A percentile compares a stretch with the other conserved stretches of the same genome.
These are phyloP conservation scores for Pythium scleroteichum DNA, from an alignment of 352 stramenopile genomes.

Conservation along the genomic window DNA sequence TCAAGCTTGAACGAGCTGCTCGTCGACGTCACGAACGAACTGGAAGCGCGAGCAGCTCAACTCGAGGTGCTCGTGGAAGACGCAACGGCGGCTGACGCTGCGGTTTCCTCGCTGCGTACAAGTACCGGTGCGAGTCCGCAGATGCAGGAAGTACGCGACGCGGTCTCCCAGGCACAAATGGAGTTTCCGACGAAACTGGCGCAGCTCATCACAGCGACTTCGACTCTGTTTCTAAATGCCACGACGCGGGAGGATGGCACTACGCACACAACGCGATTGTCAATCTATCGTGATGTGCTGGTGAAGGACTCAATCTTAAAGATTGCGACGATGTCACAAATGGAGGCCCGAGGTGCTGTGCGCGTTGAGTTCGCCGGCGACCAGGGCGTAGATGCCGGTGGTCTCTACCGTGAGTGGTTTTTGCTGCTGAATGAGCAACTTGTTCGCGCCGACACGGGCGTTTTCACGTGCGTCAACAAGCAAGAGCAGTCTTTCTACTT, in stretches of 20 bases:
- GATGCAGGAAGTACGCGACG: too few species aligned
- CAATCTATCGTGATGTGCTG: conserved; percentile 31
- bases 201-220: conserved; percentile 12
- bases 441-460: conserved; percentile 37
- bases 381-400: conserved; percentile 77
- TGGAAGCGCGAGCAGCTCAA: too few species aligned
- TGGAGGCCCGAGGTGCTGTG: conserved; percentile 51
- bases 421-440: conserved; percentile 67
- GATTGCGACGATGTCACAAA: conserved; percentile 41
- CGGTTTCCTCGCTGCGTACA: too few species aligned
- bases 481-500: conserved; percentile 56
- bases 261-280: not conserved
- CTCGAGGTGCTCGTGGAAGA: too few species aligned
- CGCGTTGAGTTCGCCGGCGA: conserved; percentile 84
- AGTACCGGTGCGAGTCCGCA: too few species aligned
- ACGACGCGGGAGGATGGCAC: not conserved
- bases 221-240: conserved; percentile 1
- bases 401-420: conserved; percentile 87
- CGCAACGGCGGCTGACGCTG: too few species aligned
- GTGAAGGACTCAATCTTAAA: conserved; percentile 70
- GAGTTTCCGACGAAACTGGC: conserved; percentile 23
- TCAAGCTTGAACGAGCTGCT: too few species aligned
- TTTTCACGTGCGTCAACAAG: conserved; percentile 60
- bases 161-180: too few species aligned
- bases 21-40: too few species aligned